These are phyloP conservation scores for Phallus indusiatus DNA, from an alignment of 768 basidiomycete species.

Conservation along the genomic window DNA sequence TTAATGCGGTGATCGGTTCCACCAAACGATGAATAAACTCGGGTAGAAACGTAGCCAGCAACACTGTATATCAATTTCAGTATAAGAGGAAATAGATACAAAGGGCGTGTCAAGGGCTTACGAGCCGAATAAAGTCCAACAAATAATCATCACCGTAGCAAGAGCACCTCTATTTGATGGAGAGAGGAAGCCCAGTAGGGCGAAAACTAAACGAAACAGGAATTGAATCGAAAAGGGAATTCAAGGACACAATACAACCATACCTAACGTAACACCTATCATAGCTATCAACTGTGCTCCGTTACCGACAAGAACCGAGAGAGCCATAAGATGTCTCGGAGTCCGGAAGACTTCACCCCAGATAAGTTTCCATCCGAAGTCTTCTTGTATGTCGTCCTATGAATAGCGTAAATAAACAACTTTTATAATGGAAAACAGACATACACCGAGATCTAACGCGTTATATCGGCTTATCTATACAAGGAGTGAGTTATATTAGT, in stretches of 20 bases:
- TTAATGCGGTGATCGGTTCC: conserved; percentile 74
- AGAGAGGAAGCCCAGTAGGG: conserved; percentile 84
- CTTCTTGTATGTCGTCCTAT: conserved; percentile 93
- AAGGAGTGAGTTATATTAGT: conserved; percentile 13
- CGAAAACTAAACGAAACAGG: conserved; percentile 53
- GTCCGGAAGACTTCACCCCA: conserved; percentile 94
- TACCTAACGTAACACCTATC: conserved; percentile 80
- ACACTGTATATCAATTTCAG: conserved; percentile 39
- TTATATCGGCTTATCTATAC: conserved; percentile 87
- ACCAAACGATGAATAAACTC: conserved; percentile 71
- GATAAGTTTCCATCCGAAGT: conserved; percentile 97
- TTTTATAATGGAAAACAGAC: conserved; percentile 15
- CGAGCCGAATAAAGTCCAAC: conserved; percentile 91
- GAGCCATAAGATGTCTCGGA: conserved; percentile 63
- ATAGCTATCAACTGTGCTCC: conserved; percentile 80
- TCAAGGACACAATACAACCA: conserved; percentile 5
- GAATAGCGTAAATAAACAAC: not conserved
- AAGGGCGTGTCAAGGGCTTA: conserved; percentile 21
- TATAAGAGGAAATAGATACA: not conserved
- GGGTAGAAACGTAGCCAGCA: conserved; percentile 80
- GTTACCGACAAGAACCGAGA: conserved; percentile 86
- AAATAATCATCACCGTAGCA: conserved; percentile 89
- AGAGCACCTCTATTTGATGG: conserved; percentile 93
- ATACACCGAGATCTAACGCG: conserved; percentile 79
- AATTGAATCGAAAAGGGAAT: not conserved